Conservation (phyloP, 179 eudicot genomes). For the Beta macrorhiza region DNA sequence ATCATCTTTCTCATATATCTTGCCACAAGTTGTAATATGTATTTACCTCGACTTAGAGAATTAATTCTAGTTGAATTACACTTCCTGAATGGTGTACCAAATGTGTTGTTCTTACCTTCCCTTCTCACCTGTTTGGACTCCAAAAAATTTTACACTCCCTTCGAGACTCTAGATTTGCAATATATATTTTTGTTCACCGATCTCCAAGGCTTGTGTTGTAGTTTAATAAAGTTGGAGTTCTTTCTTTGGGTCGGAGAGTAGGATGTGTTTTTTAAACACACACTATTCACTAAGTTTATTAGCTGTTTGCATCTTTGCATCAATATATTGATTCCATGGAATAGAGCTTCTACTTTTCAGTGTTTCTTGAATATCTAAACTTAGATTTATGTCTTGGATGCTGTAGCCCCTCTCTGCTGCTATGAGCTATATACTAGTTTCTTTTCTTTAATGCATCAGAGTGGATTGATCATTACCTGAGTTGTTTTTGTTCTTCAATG, state of each 20-base stretch:
- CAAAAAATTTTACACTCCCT: not conserved
- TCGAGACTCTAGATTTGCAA: not conserved
- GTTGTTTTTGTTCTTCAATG: constrained; percentile 10
- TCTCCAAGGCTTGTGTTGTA: not conserved
- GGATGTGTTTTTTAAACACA: not conserved
- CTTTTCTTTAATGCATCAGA: not conserved
- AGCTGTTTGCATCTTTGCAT: not conserved
- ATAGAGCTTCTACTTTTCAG: not conserved
- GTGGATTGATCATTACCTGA: not conserved
- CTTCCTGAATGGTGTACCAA: not conserved
- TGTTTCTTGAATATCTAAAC: not conserved
- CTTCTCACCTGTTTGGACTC: not conserved
- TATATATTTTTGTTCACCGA: not conserved
- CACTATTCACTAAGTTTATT: not conserved
- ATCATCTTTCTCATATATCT: not conserved
- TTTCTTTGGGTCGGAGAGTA: not conserved
- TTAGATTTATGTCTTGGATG: not conserved
- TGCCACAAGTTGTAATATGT: not conserved
- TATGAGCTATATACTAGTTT: not conserved
- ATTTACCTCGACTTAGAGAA: not conserved
- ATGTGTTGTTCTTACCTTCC: not conserved
- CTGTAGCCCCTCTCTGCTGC: not conserved
- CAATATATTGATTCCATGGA: not conserved
- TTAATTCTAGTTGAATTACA: not conserved
- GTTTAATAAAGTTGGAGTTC: not conserved